Base-by-base conservation (phyloP, 1,139 yeast genomes). In the Wickerhamiella infanticola region DNA sequence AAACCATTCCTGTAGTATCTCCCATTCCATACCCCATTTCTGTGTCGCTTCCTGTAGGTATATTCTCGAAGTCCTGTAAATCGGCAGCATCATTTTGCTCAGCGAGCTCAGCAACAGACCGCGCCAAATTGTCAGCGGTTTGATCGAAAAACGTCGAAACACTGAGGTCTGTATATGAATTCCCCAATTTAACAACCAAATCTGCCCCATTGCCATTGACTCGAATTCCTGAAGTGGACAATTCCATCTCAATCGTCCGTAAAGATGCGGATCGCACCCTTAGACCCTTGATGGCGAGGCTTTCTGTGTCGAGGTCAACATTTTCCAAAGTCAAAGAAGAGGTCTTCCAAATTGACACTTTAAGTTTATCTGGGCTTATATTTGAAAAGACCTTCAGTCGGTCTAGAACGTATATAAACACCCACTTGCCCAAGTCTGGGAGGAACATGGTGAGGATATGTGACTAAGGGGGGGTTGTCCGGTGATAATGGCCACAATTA, bases 361-460 rank as follows among this genome's bases (percentile, higher is more conserved):
- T 93, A 47, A 86, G 63, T 58, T 85, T 81, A 18, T 86, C 81
- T 35, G 83, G 67, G 59, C 85, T 93, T 27, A 85, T 73, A 57
- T 82, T 84, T 1, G 94, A 80, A 59, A 86, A 83, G 39, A 86
- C 64, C n/a, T 88, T 77, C 39, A 86, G 72, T 60, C 84, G 93
- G 58, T 81, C 85, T 24, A 86, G 71, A 3, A 85, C 77, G 62
- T 84, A 85, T 44, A 81, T 73, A 44, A 86, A 73, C 43, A 86
- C 74, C 56, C 94, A 69, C 63, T 82, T 81, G 58, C 85, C 95
- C 41, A 86, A 35, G 44, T 51, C 54, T 25, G 52, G 51, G 55
- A 54, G 52, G 8, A 43, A 47, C 57, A 54, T 53, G 41, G 24
- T 41, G 24, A 37, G 24, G 5, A 9, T n/a, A 38, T 7, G 40